Percentiles rank a stretch among this genome's conserved stretches.
These are phyloP conservation scores for Pinus tabuliformis DNA, from an alignment of 75 land plant genomes.

Conservation along the genomic window DNA sequence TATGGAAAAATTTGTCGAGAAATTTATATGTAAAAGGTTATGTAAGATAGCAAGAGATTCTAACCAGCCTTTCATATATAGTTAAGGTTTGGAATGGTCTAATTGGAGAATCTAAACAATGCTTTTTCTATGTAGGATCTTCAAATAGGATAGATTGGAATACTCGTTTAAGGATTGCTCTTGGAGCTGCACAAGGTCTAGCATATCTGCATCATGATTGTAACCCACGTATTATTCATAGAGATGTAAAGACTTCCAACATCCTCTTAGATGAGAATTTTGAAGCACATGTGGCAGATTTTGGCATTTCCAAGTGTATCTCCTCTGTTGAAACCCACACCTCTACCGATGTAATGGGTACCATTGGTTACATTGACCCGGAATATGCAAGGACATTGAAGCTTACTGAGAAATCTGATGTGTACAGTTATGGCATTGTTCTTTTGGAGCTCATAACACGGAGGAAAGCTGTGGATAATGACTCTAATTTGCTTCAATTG, in stretches of 20 bases:
- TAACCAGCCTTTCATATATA: neutral
- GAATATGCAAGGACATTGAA: slow-evolving; percentile 92
- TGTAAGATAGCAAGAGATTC: too few species aligned
- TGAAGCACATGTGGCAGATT: slow-evolving; percentile 36
- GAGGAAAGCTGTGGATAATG: slow-evolving; percentile 14
- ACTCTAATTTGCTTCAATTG: slow-evolving; percentile 85
- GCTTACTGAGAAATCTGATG: slow-evolving; percentile 92
- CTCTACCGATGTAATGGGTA: slow-evolving; percentile 85
- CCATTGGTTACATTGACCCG: slow-evolving; percentile 96
- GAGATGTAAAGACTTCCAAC: slow-evolving; percentile 88
- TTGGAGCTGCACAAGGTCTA: slow-evolving; percentile 92
- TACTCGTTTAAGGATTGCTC: slow-evolving; percentile 67
- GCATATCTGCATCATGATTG: slow-evolving; percentile 98
- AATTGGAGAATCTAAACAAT: neutral
- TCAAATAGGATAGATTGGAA: slow-evolving; percentile 71
- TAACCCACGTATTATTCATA: slow-evolving; percentile 79
- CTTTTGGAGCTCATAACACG: slow-evolving; percentile 20
- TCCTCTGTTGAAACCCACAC: slow-evolving; percentile 36
- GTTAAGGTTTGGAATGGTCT: slow-evolving; percentile 9
- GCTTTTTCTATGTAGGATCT: slow-evolving; percentile 32
- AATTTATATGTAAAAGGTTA: too few species aligned
- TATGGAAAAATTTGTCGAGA: too few species aligned
- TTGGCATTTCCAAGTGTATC: too few species aligned
- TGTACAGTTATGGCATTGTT: slow-evolving; percentile 89
- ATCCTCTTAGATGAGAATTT: slow-evolving; percentile 83